Conservation (phyloP, 257 asterid genomes). For the Buddleja alternifolia region DNA sequence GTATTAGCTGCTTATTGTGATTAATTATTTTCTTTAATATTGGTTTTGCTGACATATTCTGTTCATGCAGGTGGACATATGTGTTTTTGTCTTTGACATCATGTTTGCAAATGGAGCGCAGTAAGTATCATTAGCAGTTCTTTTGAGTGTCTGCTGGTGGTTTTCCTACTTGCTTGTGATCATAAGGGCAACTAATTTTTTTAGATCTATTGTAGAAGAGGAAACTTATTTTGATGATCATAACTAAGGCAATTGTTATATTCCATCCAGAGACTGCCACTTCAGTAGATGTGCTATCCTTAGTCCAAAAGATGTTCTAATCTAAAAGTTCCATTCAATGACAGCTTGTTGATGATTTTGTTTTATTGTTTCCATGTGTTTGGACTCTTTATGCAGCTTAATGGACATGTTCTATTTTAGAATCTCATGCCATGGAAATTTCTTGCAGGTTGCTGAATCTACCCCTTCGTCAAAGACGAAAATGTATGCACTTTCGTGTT, state of each 20-base stretch:
- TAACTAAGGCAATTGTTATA: background rate
- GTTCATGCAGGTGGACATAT: constrained; percentile 74
- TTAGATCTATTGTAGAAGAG: constrained; percentile 5
- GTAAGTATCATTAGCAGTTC: constrained; percentile 52
- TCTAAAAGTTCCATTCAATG: background rate
- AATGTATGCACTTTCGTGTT: constrained; percentile 51
- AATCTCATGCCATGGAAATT: constrained; percentile 25
- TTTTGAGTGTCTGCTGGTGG: constrained; percentile 19
- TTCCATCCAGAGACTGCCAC: constrained; percentile 15
- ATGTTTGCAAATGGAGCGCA: constrained; percentile 87
- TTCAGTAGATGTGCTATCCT: constrained; percentile 8
- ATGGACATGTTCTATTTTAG: constrained; percentile 7
- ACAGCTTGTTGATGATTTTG: constrained; percentile 23
- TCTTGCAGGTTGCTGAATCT: constrained; percentile 72
- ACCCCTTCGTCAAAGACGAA: constrained; percentile 77
- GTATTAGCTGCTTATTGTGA: constrained; percentile 10
- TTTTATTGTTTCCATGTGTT: constrained; percentile 11
- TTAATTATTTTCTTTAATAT: background rate
- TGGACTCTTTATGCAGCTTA: background rate
- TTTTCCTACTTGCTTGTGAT: constrained; percentile 25
- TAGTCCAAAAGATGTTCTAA: constrained; percentile 18
- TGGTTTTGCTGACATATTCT: constrained; percentile 35
- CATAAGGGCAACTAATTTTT: background rate
- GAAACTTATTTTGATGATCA: background rate
- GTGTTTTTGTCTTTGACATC: constrained; percentile 82